Evolutionary conservation across 768 basidiomycete species (phyloP).

Genomic region (Psilocybe subaeruginosa): DNA sequence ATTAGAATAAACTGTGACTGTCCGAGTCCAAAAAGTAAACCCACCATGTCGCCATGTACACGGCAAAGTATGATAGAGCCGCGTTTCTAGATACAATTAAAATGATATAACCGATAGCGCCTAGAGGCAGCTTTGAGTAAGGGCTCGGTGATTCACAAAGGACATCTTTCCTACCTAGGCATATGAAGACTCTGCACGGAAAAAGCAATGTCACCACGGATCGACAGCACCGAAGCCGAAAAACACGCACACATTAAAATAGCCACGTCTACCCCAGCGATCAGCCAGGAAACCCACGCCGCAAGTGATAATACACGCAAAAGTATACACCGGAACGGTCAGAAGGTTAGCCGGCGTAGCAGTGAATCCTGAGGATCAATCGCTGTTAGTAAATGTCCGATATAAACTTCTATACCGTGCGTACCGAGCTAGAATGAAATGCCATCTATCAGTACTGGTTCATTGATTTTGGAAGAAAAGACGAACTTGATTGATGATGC

Average conservation of each 20-base stretch:
- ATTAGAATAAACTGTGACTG: not conserved
- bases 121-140: conserved; percentile 29
- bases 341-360: conserved; percentile 77
- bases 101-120: conserved; percentile 70
- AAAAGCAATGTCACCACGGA: not conserved
- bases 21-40: conserved; percentile 18
- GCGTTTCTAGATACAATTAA: conserved; percentile 63
- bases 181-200: conserved; percentile 35
- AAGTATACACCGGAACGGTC: conserved; percentile 76
- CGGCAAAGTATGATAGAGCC: conserved; percentile 71
- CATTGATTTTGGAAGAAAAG: not conserved
- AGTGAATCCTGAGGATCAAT: conserved; percentile 48
- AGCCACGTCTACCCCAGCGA: conserved; percentile 58
- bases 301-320: conserved; percentile 71
- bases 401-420: not conserved
- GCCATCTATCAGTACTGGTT: conserved; percentile 24
- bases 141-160: not conserved
- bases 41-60: conserved; percentile 71
- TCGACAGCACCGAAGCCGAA: not conserved
- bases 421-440: conserved; percentile 15
- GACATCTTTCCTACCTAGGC: conserved; percentile 32
- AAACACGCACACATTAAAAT: conserved; percentile 60
- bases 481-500: conserved; percentile 71
- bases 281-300: conserved; percentile 67
- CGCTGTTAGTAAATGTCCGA: not conserved